Percentiles rank a stretch among this genome's conserved stretches.
These are phyloP conservation scores for Penicillium canescens DNA, from an alignment of 495 filamentous ascomycete genomes.

Conservation along the genomic window DNA sequence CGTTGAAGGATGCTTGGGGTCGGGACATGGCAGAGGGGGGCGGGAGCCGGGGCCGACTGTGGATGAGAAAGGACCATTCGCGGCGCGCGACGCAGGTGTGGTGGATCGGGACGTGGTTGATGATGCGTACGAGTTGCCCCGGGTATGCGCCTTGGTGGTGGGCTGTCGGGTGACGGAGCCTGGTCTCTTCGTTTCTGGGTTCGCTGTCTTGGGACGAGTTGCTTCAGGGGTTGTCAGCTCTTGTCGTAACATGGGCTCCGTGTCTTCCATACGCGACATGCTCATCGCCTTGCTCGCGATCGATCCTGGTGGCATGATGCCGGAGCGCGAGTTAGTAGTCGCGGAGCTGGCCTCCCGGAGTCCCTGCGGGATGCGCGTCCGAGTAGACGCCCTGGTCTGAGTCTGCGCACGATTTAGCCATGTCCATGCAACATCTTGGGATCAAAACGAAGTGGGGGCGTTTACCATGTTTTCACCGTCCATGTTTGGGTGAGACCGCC, in stretches of 20 bases:
- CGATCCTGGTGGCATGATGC: slow-evolving; percentile 49
- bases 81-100: slow-evolving; percentile 51
- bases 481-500: slow-evolving; percentile 32
- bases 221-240: slow-evolving; percentile 55
- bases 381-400: slow-evolving; percentile 29
- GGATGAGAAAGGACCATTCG: slow-evolving; percentile 51
- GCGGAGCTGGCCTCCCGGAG: slow-evolving; percentile 63
- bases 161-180: slow-evolving; percentile 31
- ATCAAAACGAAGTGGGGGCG: slow-evolving; percentile 4
- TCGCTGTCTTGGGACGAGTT: slow-evolving; percentile 56
- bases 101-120: slow-evolving; percentile 43
- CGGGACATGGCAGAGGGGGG: slow-evolving; percentile 46
- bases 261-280: slow-evolving; percentile 33
- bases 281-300: slow-evolving; percentile 36
- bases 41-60: slow-evolving; percentile 57
- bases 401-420: slow-evolving; percentile 10
- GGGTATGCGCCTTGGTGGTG: slow-evolving; percentile 37
- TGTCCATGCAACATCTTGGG: background rate
- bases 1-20: slow-evolving; percentile 46
- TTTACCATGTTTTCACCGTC: slow-evolving; percentile 41
- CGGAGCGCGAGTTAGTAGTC: slow-evolving; percentile 65
- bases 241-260: background rate
- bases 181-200: slow-evolving; percentile 35
- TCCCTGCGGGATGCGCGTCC: slow-evolving; percentile 39
- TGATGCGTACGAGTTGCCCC: slow-evolving; percentile 45